phyloP scores from a whole-genome alignment of 2,329 filamentous ascomycete species.

The Pseudonectria foliicola region DNA sequence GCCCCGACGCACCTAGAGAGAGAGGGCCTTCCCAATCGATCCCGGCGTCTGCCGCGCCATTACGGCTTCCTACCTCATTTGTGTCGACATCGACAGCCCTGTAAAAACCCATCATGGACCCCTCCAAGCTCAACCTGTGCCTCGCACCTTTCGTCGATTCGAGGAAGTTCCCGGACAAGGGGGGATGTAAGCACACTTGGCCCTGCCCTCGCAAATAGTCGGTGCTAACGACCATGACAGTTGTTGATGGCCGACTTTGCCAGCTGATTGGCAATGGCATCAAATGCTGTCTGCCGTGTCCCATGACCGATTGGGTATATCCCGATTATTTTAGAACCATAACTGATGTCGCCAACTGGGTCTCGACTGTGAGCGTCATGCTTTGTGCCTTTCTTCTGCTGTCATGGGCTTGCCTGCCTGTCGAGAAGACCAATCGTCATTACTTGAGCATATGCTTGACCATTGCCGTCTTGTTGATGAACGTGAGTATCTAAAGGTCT shows the following conservation, averaged over 20 bases:
- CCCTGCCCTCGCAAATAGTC: not conserved
- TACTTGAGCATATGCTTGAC: conserved; percentile 88
- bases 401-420: conserved; percentile 73
- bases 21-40: too few relatives aligned
- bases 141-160: too few relatives aligned
- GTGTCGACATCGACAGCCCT: not conserved
- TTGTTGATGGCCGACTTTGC: conserved; percentile 49
- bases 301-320: conserved; percentile 70
- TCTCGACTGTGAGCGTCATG: conserved; percentile 67
- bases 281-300: conserved; percentile 84
- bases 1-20: too few relatives aligned
- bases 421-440: conserved; percentile 85
- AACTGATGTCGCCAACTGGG: conserved; percentile 67
- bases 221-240: conserved; percentile 31
- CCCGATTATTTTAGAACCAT: conserved; percentile 52
- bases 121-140: too few relatives aligned
- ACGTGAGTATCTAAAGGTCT: conserved; percentile 47
- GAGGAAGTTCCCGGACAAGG: not conserved
- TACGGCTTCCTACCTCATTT: not conserved
- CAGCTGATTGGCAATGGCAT: conserved; percentile 41
- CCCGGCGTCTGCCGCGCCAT: too few relatives aligned
- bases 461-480: conserved; percentile 68
- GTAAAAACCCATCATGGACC: too few relatives aligned
- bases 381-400: conserved; percentile 69
- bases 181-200: conserved; percentile 4